Percentiles rank a stretch among this genome's conserved stretches.
phyloP scores from a whole-genome alignment of 805 yeast genomes.

The Metschnikowia corniflorae region DNA sequence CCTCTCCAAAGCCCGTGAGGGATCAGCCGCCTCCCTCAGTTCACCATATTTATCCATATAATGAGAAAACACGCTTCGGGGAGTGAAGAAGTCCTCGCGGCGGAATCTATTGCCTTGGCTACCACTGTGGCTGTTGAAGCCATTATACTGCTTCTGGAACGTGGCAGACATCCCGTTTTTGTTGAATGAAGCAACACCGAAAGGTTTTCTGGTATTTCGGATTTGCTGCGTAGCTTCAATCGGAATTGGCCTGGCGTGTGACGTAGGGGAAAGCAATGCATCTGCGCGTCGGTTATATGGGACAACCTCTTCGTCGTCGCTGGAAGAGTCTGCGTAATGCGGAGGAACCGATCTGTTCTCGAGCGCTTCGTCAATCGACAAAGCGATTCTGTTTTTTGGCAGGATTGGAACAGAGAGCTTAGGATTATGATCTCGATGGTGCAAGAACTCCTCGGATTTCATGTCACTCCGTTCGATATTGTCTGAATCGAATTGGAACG shows the following conservation, averaged over 20 bases:
- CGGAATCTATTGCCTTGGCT: conserved; percentile 36
- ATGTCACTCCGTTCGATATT: too few relatives aligned
- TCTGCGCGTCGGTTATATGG: conserved; percentile 43
- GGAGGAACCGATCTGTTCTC: too few relatives aligned
- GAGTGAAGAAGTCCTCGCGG: conserved; percentile 74
- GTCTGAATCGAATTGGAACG: conserved; percentile 1
- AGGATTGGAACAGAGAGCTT: too few relatives aligned
- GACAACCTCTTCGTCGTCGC: conserved; percentile 11
- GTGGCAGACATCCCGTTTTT: conserved; percentile 15
- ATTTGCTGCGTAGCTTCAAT: conserved; percentile 30
- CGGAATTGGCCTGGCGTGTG: conserved; percentile 40
- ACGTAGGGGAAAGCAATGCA: conserved; percentile 37
- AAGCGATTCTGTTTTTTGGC: too few relatives aligned
- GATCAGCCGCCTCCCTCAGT: conserved; percentile 26
- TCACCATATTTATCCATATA: conserved; percentile 64
- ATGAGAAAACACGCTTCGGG: conserved; percentile 66
- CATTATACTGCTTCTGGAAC: conserved; percentile 10
- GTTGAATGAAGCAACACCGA: conserved; percentile 61
- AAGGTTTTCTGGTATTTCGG: conserved; percentile 52
- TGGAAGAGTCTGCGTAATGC: too few relatives aligned
- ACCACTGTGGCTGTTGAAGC: conserved; percentile 6
- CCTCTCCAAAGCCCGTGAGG: conserved; percentile 14
- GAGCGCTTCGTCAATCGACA: too few relatives aligned
- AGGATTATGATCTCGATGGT: too few relatives aligned
- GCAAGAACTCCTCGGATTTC: conserved; percentile 5